A percentile compares a stretch with the other conserved stretches of the same genome.
Conservation (phyloP, 2,329 filamentous ascomycete genomes). For the Paecilomyces dactylethromorphus region DNA sequence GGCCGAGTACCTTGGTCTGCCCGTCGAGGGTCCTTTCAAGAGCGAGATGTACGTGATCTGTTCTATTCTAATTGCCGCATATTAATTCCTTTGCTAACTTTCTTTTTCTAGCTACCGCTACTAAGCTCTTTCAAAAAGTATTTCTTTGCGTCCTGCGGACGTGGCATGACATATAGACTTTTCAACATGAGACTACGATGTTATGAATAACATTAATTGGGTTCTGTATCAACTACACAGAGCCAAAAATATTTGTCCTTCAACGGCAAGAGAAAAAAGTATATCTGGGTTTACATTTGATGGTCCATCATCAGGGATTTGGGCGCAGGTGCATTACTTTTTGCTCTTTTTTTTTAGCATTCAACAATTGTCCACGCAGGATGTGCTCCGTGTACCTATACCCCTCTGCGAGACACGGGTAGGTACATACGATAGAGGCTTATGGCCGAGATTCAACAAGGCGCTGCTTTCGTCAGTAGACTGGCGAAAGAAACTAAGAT, state of each 20-base stretch:
- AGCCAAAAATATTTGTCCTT: conserved; percentile 51
- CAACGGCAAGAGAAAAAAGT: conserved; percentile 50
- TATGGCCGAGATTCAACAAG: not conserved
- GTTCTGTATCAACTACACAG: conserved; percentile 32
- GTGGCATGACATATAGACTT: conserved; percentile 35
- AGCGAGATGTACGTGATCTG: conserved; percentile 63
- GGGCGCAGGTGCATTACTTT: not conserved
- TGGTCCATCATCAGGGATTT: not conserved
- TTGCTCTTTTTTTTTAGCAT: not conserved
- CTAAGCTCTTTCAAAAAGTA: conserved; percentile 42
- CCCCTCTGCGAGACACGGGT: not conserved
- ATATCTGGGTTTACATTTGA: conserved; percentile 24
- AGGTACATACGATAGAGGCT: not conserved
- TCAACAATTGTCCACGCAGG: conserved; percentile 90
- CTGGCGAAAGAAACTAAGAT: not conserved
- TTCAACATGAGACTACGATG: conserved; percentile 57
- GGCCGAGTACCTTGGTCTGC: conserved; percentile 89
- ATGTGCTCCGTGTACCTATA: conserved; percentile 56
- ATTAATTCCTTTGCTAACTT: conserved; percentile 8
- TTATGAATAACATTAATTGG: conserved; percentile 45
- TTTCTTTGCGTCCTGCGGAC: conserved; percentile 17
- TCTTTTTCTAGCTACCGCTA: conserved; percentile 54
- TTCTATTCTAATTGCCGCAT: not conserved
- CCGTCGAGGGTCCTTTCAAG: conserved; percentile 90
- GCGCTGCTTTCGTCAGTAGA: not conserved